These are phyloP conservation scores for Penicillium sp. DNA, from an alignment of 2,329 filamentous ascomycete genomes.

Conservation along the genomic window DNA sequence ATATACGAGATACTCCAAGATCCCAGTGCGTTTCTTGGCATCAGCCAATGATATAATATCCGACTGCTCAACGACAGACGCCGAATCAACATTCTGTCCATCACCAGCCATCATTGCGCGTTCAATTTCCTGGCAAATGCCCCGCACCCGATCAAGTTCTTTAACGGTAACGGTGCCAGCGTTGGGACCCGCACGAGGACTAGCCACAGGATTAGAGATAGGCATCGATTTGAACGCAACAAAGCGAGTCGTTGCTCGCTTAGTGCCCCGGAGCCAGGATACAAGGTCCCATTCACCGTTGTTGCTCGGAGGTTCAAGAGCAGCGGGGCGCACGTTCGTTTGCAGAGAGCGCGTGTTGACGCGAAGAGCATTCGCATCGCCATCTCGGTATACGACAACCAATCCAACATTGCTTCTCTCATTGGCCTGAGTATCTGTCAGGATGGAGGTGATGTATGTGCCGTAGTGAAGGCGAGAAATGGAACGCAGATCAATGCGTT, in stretches of 20 bases:
- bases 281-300: conserved; percentile 42
- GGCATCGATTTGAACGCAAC: conserved; percentile 46
- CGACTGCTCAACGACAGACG: conserved; percentile 50
- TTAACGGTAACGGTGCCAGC: conserved; percentile 28
- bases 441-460: conserved; percentile 84
- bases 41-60: conserved; percentile 83
- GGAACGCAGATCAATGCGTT: conserved; percentile 74
- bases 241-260: conserved; percentile 32
- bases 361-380: conserved; percentile 67
- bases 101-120: conserved; percentile 58
- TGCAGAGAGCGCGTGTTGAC: conserved; percentile 80
- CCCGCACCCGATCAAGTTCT: conserved; percentile 56
- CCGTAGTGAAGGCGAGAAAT: conserved; percentile 73
- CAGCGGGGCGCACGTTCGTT: conserved; percentile 53
- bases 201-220: conserved; percentile 29
- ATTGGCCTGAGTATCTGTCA: conserved; percentile 74
- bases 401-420: conserved; percentile 80
- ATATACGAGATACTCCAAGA: conserved; percentile 84
- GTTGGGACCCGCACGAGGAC: conserved; percentile 17
- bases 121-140: conserved; percentile 74
- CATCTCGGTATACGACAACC: conserved; percentile 71
- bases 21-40: conserved; percentile 80
- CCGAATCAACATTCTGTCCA: conserved; percentile 36
- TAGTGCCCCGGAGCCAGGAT: conserved; percentile 40
- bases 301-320: conserved; percentile 27